A percentile compares a stretch with the other conserved stretches of the same genome.
phyloP scores from a whole-genome alignment of 2,329 filamentous ascomycete genomes.

The Cladosporium austrohemisphaericum region DNA sequence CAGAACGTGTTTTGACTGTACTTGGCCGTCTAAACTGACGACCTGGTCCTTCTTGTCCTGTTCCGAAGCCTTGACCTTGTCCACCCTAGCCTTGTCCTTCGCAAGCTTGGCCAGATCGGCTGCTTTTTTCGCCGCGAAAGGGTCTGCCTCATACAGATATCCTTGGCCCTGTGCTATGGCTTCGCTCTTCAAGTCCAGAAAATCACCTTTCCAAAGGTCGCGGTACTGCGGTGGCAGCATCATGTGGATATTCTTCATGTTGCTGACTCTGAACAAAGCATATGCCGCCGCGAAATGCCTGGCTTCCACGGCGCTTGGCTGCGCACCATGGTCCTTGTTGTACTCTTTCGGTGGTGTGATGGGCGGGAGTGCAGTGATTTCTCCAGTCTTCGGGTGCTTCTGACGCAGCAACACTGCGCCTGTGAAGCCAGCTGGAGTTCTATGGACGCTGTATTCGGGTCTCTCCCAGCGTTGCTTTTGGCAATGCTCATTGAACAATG shows the following conservation, averaged over 20 bases:
- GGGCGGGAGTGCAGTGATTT: conserved; percentile 69
- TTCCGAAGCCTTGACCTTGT: conserved; percentile 55
- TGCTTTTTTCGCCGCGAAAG: conserved; percentile 77
- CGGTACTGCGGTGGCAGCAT: conserved; percentile 88
- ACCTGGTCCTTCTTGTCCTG: conserved; percentile 59
- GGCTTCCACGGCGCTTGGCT: conserved; percentile 81
- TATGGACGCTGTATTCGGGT: conserved; percentile 76
- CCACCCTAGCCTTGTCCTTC: conserved; percentile 74
- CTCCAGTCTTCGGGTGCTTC: conserved; percentile 76
- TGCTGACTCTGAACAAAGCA: conserved; percentile 84
- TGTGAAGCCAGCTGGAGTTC: conserved; percentile 42
- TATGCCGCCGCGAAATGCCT: conserved; percentile 92
- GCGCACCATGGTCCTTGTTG: conserved; percentile 65
- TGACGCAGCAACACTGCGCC: conserved; percentile 75
- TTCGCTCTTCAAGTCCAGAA: conserved; percentile 73
- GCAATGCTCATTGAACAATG: conserved; percentile 88
- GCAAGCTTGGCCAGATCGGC: conserved; percentile 72
- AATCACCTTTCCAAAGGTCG: conserved; percentile 84
- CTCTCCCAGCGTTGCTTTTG: conserved; percentile 95
- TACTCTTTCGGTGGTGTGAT: conserved; percentile 76
- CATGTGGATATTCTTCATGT: conserved; percentile 93
- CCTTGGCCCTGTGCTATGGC: conserved; percentile 72
- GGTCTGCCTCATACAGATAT: conserved; percentile 95
- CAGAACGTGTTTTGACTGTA: conserved; percentile 34
- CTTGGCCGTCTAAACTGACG: conserved; percentile 34